Evolutionary conservation across 2,329 filamentous ascomycete species (phyloP), one percentile per base, ranked within the genome.

Genomic region (Fusarium sp.): DNA sequence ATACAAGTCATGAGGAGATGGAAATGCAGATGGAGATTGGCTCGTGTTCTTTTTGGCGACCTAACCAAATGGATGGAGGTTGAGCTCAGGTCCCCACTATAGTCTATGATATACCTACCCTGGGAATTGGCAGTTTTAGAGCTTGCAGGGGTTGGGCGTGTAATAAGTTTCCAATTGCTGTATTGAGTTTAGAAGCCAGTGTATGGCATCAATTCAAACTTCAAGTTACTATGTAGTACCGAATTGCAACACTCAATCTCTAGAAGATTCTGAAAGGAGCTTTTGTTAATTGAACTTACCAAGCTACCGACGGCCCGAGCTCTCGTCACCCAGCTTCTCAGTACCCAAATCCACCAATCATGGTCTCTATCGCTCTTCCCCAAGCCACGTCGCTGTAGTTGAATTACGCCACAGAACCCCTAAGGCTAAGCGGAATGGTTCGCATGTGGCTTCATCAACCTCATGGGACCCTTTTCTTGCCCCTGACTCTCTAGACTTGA

Each of bases 401-500:
- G 6, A 29, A 30, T 48, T 37, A 48, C 56, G 63, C 63, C 63
- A 66, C 63, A 65, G n/a, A 56, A 46, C 42, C 58, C 47, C 52
- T 61, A 69, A 70, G 68, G 68, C 68, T 71, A 68, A 69, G 48
- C 49, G 56, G 30, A 60, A 64, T 46, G 29, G 47, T 44, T 49
- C 37, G 45, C 52, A 46, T 72, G 69, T 65, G 65, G 65, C 69
- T 72, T 61, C 55, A 65, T 47, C 24, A 62, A 70, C 57, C 58
- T 48, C 44, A 52, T 65, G 68, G 69, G 55, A 59, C 47, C 41
- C 56, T 65, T 61, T 54, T 51, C 14, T 44, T 49, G 24, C 30
- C 32, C 30, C 27, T 40, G 47, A 56, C n/a, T 56, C 41, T 54
- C 18, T 30, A 24, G n/a, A 32, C 24, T 48, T 24, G 27, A 27